Percentiles rank a stretch among this genome's conserved stretches.
These are phyloP conservation scores for Decorospora gaudefroyi DNA, from an alignment of 2,329 filamentous ascomycete genomes.

Conservation along the genomic window DNA sequence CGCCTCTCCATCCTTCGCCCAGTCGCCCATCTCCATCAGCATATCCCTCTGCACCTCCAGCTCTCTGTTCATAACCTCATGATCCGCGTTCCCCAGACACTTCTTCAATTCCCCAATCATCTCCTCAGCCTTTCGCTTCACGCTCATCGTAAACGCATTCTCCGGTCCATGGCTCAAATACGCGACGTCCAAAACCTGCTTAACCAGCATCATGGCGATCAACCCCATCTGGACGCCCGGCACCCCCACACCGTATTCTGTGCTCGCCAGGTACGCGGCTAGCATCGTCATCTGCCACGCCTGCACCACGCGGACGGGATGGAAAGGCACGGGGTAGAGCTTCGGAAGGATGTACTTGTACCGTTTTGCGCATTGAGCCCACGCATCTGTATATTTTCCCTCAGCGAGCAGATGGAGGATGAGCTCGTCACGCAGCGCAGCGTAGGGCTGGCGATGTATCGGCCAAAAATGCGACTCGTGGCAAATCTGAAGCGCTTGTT, in stretches of 20 bases:
- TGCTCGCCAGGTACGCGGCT: conserved; percentile 38
- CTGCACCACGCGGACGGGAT: conserved; percentile 61
- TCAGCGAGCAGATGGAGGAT: conserved; percentile 55
- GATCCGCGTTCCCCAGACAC: conserved; percentile 29
- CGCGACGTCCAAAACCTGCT: conserved; percentile 49
- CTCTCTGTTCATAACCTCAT: conserved; percentile 27
- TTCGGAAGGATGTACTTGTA: conserved; percentile 58
- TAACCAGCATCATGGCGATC: conserved; percentile 51
- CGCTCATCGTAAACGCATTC: conserved; percentile 49
- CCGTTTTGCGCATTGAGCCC: conserved; percentile 57
- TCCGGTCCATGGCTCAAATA: conserved; percentile 51
- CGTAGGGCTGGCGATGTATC: conserved; percentile 59
- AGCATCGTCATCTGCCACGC: conserved; percentile 49
- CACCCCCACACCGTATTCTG: conserved; percentile 30
- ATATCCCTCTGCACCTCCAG: conserved; percentile 35
- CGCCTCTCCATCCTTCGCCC: conserved; percentile 14
- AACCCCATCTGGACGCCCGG: conserved; percentile 49
- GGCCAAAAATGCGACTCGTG: conserved; percentile 52
- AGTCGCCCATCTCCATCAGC: conserved; percentile 40
- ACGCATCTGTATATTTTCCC: conserved; percentile 53
- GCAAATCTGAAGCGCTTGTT: conserved; percentile 50
- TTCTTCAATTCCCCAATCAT: conserved; percentile 29
- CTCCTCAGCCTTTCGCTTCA: conserved; percentile 47
- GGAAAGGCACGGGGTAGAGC: conserved; percentile 54
- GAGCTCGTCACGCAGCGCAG: conserved; percentile 59